Evolutionary conservation across 2,329 filamentous ascomycete genomes (phyloP).

Genomic region (Chaetomium sp.): DNA sequence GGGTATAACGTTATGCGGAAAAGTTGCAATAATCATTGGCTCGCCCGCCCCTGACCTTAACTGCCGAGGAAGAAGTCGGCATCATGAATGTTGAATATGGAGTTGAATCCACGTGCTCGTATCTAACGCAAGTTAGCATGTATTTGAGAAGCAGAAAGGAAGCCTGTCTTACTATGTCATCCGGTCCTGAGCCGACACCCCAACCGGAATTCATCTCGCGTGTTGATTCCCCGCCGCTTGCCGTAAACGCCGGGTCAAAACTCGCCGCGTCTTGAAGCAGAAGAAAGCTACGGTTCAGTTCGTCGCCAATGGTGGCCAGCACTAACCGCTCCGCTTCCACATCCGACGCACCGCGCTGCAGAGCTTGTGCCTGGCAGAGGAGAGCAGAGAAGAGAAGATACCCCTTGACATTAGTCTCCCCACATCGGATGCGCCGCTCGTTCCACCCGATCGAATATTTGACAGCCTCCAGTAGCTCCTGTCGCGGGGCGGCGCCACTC

Average conservation of each 20-base stretch:
- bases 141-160: background rate
- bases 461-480: conserved; percentile 40
- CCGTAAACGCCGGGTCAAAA: conserved; percentile 7
- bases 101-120: conserved; percentile 14
- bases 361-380: conserved; percentile 31
- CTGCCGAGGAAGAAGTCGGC: conserved; percentile 19
- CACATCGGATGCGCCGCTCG: conserved; percentile 36
- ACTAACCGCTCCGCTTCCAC: conserved; percentile 30
- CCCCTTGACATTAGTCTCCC: conserved; percentile 52
- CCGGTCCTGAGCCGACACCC: conserved; percentile 25
- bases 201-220: conserved; percentile 11
- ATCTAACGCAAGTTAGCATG: conserved; percentile 1
- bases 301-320: conserved; percentile 23
- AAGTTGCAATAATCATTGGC: too few species aligned
- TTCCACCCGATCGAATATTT: conserved; percentile 38
- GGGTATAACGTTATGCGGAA: too few species aligned
- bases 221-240: conserved; percentile 6
- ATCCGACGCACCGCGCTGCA: conserved; percentile 23
- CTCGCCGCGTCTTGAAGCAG: conserved; percentile 32
- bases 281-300: conserved; percentile 26
- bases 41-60: background rate
- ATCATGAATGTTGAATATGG: conserved; percentile 22
- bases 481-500: conserved; percentile 29
- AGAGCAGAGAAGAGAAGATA: conserved; percentile 40
- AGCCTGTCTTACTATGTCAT: conserved; percentile 26